phyloP scores from a whole-genome alignment of 352 stramenopile species.

The Globisporangium abappressorium region DNA sequence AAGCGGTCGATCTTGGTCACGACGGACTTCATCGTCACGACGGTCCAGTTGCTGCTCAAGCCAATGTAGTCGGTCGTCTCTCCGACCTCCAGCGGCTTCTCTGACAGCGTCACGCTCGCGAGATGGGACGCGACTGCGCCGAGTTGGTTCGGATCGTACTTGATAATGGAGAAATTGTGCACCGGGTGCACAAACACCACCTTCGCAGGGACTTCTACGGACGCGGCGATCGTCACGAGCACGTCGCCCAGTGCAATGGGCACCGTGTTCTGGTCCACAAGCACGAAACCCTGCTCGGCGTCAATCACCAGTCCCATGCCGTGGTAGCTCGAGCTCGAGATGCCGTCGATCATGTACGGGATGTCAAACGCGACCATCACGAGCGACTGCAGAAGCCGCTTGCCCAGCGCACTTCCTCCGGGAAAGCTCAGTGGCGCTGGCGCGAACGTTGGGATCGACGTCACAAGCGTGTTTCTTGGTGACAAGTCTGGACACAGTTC shows the following conservation, averaged over 20 bases:
- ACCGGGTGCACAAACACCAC: constrained; percentile 91
- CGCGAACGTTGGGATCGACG: constrained; percentile 45
- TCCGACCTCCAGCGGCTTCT: constrained; percentile 66
- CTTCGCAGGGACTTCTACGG: constrained; percentile 81
- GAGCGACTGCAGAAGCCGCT: constrained; percentile 73
- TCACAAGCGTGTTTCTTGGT: constrained; percentile 6
- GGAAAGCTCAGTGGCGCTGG: constrained; percentile 68
- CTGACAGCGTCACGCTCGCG: constrained; percentile 53
- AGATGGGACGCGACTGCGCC: constrained; percentile 62
- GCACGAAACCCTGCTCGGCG: constrained; percentile 75
- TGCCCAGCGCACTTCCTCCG: constrained; percentile 57
- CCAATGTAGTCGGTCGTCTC: constrained; percentile 82
- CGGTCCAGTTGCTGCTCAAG: constrained; percentile 83
- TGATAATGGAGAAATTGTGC: constrained; percentile 90
- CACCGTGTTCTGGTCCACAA: constrained; percentile 92
- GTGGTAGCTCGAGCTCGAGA: constrained; percentile 87
- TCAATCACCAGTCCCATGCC: constrained; percentile 90
- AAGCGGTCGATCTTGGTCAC: constrained; percentile 84
- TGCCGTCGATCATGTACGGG: constrained; percentile 90
- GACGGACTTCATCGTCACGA: constrained; percentile 84
- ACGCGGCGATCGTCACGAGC: constrained; percentile 86
- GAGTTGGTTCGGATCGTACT: constrained; percentile 82
- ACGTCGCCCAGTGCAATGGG: constrained; percentile 85
- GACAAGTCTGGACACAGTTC: constrained; percentile 30
- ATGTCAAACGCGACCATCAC: constrained; percentile 93